Evolutionary conservation across 1,139 yeast species (phyloP).

Genomic region (Pichia sp.): DNA sequence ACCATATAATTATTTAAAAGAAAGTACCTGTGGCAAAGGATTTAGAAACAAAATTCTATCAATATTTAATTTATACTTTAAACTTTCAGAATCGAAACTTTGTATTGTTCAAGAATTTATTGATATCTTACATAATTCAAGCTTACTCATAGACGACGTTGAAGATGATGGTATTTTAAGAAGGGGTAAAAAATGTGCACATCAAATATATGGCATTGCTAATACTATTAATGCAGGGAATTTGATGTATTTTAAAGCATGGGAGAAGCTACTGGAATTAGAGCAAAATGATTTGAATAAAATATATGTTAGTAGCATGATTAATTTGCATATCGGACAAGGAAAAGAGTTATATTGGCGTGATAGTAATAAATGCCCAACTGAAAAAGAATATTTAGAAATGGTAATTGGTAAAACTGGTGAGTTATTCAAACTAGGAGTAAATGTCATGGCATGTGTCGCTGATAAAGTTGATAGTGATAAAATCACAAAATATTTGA

Average conservation of each 20-base stretch:
- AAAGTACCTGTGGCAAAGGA: conserved; percentile 49
- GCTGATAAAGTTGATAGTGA: not conserved
- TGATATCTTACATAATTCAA: conserved; percentile 57
- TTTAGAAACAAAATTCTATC: conserved; percentile 43
- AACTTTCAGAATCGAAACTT: conserved; percentile 34
- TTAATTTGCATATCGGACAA: conserved; percentile 81
- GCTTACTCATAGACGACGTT: conserved; percentile 74
- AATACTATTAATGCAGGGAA: conserved; percentile 79
- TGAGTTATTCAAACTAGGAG: conserved; percentile 73
- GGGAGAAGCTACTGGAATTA: conserved; percentile 37
- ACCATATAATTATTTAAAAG: conserved; percentile 47
- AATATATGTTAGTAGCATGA: conserved; percentile 61
- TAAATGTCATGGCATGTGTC: conserved; percentile 42
- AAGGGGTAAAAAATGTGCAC: conserved; percentile 76
- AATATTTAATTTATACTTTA: conserved; percentile 44
- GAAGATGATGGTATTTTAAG: conserved; percentile 70
- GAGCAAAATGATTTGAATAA: conserved; percentile 22
- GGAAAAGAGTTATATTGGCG: conserved; percentile 88
- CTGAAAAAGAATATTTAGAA: conserved; percentile 57
- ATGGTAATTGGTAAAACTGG: conserved; percentile 92
- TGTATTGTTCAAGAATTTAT: conserved; percentile 39
- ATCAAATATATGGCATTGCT: conserved; percentile 67
- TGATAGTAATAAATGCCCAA: conserved; percentile 58
- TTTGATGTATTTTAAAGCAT: conserved; percentile 71
- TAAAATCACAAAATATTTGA: conserved; percentile 25